Evolutionary conservation across 2,329 filamentous ascomycete genomes (phyloP), one percentile per base, ranked within the genome.

Genomic region (Aspergillus chevalieri): DNA sequence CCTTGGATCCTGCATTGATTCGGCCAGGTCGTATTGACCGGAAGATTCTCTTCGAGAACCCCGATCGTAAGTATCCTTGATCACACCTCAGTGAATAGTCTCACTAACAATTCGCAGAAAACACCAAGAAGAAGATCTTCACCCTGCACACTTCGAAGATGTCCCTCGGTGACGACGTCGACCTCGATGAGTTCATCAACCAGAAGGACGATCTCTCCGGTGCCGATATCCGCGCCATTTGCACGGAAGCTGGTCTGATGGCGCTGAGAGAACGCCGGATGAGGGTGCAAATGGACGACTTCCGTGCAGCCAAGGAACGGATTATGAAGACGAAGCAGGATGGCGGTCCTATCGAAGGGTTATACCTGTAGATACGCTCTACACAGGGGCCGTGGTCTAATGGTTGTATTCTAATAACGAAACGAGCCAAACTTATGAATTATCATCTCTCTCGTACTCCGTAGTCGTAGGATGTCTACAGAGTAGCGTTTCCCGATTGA

Each of bases 201-300:
- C 92, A 97, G 71, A 98, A 98, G 80, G 93, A 98, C 63, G 94
- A 98, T 63, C 79, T 98, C 6, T 94, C 88, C 4, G 93, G 93
- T 71, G 93, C 93, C 33, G 93, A 98, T 73, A 97, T 98, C 79
- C 95, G 97, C 74, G 93, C 93, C 44, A 98, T 98, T 64, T 98
- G 93, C 75, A 95, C 91, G 26, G 93, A 98, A 70, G 92, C 93
- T 41, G 93, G 93, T 71, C 77, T 98, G 66, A 84, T 97, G 82
- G 93, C 93, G 17, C 78, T 98, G 55, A 83, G 93, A 60, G 93
- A 98, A 77, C 82, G 93, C 57, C 85, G 93, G 66, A 98, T 98
- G 93, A 84, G 92, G 49, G 93, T 98, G 51, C 92, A 97, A 73
- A 98, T 98, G 93, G 89, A 91, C 6, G 93, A 98, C 73, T 98